Evolutionary conservation across 257 asterid genomes (phyloP).

Genomic region (Ehretia macrophylla): DNA sequence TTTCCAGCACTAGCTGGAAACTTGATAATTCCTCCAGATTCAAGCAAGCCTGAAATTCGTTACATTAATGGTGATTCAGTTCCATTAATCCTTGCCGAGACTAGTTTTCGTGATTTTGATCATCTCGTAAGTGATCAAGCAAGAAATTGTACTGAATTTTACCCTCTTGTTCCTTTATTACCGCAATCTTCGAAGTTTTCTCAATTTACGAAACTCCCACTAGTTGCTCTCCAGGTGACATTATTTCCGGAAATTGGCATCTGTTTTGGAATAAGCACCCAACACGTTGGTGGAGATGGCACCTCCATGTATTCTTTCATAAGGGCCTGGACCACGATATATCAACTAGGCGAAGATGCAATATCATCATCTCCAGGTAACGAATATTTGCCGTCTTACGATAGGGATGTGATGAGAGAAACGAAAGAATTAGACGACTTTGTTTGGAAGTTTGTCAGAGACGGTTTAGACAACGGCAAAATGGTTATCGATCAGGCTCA

Average conservation of each 20-base stretch:
- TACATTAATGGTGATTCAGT: conserved; percentile 17
- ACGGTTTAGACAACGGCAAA: neutral
- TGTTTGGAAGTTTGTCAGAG: conserved; percentile 6
- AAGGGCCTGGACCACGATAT: conserved; percentile 25
- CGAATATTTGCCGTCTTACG: conserved; percentile 13
- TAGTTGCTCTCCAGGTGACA: conserved; percentile 32
- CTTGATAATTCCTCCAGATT: conserved; percentile 18
- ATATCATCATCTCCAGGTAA: neutral
- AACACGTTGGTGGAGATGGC: conserved; percentile 35
- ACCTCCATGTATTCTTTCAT: conserved; percentile 21
- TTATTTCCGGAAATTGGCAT: conserved; percentile 31
- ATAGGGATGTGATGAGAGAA: conserved; percentile 22
- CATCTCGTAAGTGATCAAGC: conserved; percentile 22
- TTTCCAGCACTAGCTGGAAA: conserved; percentile 37
- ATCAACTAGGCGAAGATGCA: conserved; percentile 7
- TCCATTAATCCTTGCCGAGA: conserved; percentile 19
- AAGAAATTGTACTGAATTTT: conserved; percentile 20
- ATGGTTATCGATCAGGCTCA: neutral
- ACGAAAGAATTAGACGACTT: conserved; percentile 5
- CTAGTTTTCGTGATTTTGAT: conserved; percentile 8
- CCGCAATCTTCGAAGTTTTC: neutral
- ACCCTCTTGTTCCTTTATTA: conserved; percentile 22
- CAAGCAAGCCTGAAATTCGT: conserved; percentile 12
- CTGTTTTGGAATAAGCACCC: conserved; percentile 29
- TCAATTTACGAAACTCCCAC: conserved; percentile 6